These are phyloP conservation scores for Paxillus ammoniavirescens DNA, from an alignment of 768 basidiomycete species.

Conservation along the genomic window DNA sequence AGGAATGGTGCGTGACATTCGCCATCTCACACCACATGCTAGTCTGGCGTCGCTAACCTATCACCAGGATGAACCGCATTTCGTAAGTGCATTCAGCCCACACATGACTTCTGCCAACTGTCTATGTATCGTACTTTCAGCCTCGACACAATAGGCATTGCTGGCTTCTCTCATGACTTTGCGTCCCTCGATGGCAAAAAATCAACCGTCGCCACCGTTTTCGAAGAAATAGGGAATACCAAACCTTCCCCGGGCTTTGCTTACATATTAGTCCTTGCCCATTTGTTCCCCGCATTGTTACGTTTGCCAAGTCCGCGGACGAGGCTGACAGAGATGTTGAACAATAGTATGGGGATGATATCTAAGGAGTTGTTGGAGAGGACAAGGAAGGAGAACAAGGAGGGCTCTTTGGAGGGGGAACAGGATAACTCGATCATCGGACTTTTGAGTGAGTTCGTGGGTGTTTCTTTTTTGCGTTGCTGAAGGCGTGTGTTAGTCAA, in stretches of 20 bases:
- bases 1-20: constrained; percentile 20
- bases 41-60: neutral
- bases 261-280: constrained; percentile 37
- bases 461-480: neutral
- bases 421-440: constrained; percentile 19
- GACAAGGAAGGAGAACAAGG: constrained; percentile 31
- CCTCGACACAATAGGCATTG: constrained; percentile 55
- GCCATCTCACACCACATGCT: neutral
- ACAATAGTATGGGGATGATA: constrained; percentile 35
- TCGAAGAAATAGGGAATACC: constrained; percentile 33
- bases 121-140: constrained; percentile 23
- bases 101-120: neutral
- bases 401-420: constrained; percentile 16
- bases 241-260: constrained; percentile 27
- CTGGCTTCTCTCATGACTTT: constrained; percentile 58
- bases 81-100: constrained; percentile 10
- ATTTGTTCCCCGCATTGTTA: constrained; percentile 34
- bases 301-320: constrained; percentile 37
- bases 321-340: constrained; percentile 28
- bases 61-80: constrained; percentile 26
- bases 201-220: constrained; percentile 39
- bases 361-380: constrained; percentile 35
- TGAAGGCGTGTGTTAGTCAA: constrained; percentile 28
- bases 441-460: constrained; percentile 1
- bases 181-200: constrained; percentile 46